Evolutionary conservation across 2,329 filamentous ascomycete genomes (phyloP).

Genomic region (Juglanconis juglandina): DNA sequence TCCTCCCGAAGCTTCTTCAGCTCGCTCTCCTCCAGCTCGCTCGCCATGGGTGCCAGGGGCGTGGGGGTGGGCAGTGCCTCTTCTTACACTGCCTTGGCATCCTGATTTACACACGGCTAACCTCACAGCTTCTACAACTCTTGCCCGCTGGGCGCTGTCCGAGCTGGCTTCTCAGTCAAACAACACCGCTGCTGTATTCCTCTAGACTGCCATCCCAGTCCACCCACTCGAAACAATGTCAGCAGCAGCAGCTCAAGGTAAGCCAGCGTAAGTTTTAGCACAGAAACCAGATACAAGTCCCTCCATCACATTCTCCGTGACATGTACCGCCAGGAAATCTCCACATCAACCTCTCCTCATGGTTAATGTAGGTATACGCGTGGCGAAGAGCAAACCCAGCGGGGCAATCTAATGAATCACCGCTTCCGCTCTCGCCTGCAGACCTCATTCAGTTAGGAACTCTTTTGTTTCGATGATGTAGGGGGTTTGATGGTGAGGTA

Average conservation of each 20-base stretch:
- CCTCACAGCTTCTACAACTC: neutral
- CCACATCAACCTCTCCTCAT: constrained; percentile 72
- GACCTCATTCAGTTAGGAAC: constrained; percentile 64
- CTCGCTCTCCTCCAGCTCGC: neutral
- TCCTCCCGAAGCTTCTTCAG: constrained; percentile 61
- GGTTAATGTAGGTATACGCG: constrained; percentile 87
- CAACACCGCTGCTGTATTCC: no score
- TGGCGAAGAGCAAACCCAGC: constrained; percentile 73
- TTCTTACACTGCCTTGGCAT: constrained; percentile 1
- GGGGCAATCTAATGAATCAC: constrained; percentile 41
- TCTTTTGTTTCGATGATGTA: constrained; percentile 54
- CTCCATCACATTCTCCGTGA: neutral
- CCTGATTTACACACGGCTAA: constrained; percentile 10
- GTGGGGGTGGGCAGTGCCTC: neutral
- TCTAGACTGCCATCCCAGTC: neutral
- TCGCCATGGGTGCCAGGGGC: neutral
- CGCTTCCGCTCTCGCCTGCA: constrained; percentile 69
- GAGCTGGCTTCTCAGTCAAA: no score
- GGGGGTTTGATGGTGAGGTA: constrained; percentile 85
- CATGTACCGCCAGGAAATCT: constrained; percentile 74
- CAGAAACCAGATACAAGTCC: no score
- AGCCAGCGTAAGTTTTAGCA: neutral
- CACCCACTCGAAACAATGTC: neutral
- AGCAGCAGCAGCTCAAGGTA: constrained; percentile 1
- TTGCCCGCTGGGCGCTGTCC: no score